Conservation (phyloP, 495 filamentous ascomycete genomes). For the Choiromyces venosus region DNA sequence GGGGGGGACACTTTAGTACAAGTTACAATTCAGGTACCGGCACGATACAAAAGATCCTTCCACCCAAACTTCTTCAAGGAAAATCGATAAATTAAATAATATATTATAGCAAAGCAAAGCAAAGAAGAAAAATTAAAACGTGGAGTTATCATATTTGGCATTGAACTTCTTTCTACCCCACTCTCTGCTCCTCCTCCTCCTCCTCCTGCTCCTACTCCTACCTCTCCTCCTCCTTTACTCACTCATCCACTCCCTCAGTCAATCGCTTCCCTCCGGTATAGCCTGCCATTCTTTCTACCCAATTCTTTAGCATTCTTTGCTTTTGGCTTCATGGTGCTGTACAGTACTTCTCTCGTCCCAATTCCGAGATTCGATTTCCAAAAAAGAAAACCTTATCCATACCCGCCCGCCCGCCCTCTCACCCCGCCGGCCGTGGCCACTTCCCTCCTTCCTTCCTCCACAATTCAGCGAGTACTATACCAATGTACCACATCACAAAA, state of each 20-base stretch:
- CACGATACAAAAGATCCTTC: background rate
- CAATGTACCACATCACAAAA: background rate
- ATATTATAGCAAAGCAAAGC: too few species aligned
- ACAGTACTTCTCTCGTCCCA: background rate
- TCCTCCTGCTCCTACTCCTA: background rate
- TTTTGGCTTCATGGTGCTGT: background rate
- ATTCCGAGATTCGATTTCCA: background rate
- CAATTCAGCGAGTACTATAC: background rate
- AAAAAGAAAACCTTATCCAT: background rate
- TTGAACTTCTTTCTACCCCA: background rate
- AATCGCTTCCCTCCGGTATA: background rate
- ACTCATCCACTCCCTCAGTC: background rate
- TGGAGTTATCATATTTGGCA: background rate
- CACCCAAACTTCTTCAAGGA: too few species aligned
- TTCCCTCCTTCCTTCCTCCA: background rate
- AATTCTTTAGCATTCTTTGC: background rate
- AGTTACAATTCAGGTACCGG: background rate
- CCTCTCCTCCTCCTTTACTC: background rate
- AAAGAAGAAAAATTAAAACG: background rate
- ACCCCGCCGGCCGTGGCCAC: background rate
- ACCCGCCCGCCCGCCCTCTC: background rate
- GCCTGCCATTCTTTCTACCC: background rate
- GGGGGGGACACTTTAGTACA: background rate
- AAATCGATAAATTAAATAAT: background rate
- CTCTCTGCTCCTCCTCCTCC: background rate